A percentile compares a stretch with the other conserved stretches of the same genome.
These are phyloP conservation scores for Mortierella sp. DNA, from an alignment of 371 early-diverging fungal genomes.

Conservation along the genomic window DNA sequence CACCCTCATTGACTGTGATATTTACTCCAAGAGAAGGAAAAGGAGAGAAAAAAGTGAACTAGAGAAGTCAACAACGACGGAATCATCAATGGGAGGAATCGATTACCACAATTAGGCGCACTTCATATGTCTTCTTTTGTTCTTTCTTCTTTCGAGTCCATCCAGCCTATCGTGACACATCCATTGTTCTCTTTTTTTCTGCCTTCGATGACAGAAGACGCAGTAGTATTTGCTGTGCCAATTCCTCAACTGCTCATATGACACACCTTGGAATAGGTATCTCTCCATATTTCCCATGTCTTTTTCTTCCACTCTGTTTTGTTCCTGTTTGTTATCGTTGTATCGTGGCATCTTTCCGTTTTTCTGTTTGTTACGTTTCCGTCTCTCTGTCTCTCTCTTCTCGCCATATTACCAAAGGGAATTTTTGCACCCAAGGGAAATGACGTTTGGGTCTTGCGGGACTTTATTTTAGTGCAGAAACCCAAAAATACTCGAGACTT, in stretches of 20 bases:
- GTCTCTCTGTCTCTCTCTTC: neutral
- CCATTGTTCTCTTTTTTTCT: neutral
- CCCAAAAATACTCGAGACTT: conserved; percentile 9
- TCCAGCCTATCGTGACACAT: neutral
- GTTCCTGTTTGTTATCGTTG: conserved; percentile 2
- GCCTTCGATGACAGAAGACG: too few relatives aligned
- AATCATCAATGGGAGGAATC: neutral
- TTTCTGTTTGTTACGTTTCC: neutral
- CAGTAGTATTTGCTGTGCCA: conserved; percentile 5
- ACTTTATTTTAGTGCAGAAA: conserved; percentile 13
- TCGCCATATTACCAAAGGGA: neutral
- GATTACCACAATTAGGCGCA: neutral
- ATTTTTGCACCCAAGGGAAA: neutral
- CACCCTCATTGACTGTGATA: neutral
- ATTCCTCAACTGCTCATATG: neutral
- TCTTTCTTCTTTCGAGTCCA: neutral
- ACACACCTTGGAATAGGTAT: neutral
- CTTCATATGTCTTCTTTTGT: neutral
- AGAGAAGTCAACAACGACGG: neutral
- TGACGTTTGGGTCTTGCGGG: neutral
- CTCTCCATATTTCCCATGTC: neutral
- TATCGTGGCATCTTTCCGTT: neutral
- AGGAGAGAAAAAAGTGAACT: neutral
- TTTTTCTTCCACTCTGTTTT: neutral
- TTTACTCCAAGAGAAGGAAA: neutral